Evolutionary conservation across 1,284 basidiomycete genomes (phyloP).

Genomic region (Apiotrichum veenhuisii): DNA sequence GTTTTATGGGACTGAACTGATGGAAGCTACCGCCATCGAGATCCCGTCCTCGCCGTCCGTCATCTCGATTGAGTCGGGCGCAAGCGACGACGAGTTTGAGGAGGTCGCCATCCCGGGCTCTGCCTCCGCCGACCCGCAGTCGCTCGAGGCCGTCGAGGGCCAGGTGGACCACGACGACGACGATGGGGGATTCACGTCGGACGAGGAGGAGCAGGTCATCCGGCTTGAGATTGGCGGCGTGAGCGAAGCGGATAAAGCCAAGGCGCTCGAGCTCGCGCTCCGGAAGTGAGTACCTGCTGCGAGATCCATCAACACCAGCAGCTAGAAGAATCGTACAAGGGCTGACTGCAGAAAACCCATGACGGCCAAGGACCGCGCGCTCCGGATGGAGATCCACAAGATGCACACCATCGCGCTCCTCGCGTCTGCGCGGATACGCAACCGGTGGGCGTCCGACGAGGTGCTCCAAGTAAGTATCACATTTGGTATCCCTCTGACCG

Average conservation of each 20-base stretch:
- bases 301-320: no score
- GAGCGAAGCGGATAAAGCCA: conserved; percentile 41
- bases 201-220: conserved; percentile 34
- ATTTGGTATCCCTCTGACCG: conserved; percentile 3
- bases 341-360: conserved; percentile 38
- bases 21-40: conserved; percentile 14
- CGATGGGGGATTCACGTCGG: conserved; percentile 11
- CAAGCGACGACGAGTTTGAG: conserved; percentile 46
- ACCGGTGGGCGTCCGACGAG: conserved; percentile 77
- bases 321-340: background rate
- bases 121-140: background rate
- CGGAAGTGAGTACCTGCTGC: conserved; percentile 43
- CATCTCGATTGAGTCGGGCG: conserved; percentile 16
- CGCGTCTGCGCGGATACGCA: conserved; percentile 69
- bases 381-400: conserved; percentile 77
- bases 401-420: conserved; percentile 77
- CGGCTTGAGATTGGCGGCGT: conserved; percentile 42
- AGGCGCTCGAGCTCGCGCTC: conserved; percentile 35
- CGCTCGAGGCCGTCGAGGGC: background rate
- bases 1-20: conserved; percentile 1
- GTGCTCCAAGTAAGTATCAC: conserved; percentile 64
- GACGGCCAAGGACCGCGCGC: conserved; percentile 59
- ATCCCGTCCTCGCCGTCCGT: conserved; percentile 12
- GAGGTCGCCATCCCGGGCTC: conserved; percentile 42
- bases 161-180: conserved; percentile 18